Percentiles rank a stretch among this genome's conserved stretches.
Evolutionary conservation across 495 filamentous ascomycete genomes (phyloP).

Genomic region (Amphirosellinia nigrospora): DNA sequence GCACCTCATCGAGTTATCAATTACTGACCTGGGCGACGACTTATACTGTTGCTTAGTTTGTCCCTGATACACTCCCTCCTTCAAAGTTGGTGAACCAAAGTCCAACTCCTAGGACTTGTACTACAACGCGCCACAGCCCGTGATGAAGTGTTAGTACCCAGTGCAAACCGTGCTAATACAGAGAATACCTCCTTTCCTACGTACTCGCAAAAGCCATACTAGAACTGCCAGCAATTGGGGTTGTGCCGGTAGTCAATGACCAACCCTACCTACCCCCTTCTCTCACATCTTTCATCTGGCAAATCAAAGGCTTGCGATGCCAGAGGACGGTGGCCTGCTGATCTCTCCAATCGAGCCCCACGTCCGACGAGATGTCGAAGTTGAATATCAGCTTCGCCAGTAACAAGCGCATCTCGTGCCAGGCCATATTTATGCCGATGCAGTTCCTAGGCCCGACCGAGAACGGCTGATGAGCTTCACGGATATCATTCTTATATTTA

Average conservation of each 20-base stretch:
- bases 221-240: not conserved
- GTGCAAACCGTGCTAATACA: not conserved
- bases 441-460: constrained; percentile 37
- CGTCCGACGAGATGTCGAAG: constrained; percentile 6
- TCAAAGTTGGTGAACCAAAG: no score
- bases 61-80: no score
- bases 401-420: constrained; percentile 45
- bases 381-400: constrained; percentile 31
- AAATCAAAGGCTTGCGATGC: not conserved
- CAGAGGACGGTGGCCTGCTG: not conserved
- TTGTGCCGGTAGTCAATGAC: not conserved
- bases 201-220: no score
- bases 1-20: no score
- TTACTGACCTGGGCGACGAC: no score
- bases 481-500: constrained; percentile 39
- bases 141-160: no score
- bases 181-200: not conserved
- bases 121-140: no score
- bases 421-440: constrained; percentile 44
- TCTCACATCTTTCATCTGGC: not conserved
- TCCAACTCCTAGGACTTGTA: not conserved
- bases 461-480: constrained; percentile 40
- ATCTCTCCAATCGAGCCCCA: not conserved
- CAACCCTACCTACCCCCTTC: not conserved
- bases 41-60: no score